Evolutionary conservation across 768 basidiomycete species (phyloP).

Genomic region (Termitomyces eurrhizus): DNA sequence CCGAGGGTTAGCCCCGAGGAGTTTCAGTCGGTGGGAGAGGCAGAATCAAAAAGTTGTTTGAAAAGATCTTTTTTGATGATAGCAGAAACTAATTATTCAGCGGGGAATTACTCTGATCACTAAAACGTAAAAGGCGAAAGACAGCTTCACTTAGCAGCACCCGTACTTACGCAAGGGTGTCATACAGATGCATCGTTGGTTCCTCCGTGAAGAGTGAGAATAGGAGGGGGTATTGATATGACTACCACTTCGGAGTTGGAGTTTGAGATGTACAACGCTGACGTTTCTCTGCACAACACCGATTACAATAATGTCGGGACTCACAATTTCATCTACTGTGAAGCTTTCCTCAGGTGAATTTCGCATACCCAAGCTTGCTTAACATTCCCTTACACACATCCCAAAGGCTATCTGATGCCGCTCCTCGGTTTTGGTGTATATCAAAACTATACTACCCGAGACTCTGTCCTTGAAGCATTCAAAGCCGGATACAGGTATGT

Average conservation of each 20-base stretch:
- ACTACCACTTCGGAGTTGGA: too few species aligned
- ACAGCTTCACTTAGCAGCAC: background rate
- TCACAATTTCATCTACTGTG: constrained; percentile 21
- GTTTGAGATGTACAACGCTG: too few species aligned
- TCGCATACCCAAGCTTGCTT: background rate
- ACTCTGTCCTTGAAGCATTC: constrained; percentile 59
- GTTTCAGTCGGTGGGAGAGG: background rate
- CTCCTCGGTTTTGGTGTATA: constrained; percentile 70
- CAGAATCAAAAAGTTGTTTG: background rate
- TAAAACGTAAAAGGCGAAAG: background rate
- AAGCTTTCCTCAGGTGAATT: constrained; percentile 18
- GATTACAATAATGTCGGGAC: constrained; percentile 16
- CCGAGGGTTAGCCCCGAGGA: background rate
- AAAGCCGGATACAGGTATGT: constrained; percentile 59
- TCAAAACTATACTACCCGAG: constrained; percentile 53
- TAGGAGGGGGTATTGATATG: background rate
- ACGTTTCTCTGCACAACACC: background rate
- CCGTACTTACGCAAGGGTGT: background rate
- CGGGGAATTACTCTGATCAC: background rate
- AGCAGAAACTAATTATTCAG: background rate
- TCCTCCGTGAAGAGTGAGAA: background rate
- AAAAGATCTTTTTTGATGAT: background rate
- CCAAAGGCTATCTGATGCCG: constrained; percentile 53
- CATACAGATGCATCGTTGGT: background rate
- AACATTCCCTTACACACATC: background rate